Conservation (phyloP, 2,329 filamentous ascomycete species). For the Monilinia aucupariae region DNA sequence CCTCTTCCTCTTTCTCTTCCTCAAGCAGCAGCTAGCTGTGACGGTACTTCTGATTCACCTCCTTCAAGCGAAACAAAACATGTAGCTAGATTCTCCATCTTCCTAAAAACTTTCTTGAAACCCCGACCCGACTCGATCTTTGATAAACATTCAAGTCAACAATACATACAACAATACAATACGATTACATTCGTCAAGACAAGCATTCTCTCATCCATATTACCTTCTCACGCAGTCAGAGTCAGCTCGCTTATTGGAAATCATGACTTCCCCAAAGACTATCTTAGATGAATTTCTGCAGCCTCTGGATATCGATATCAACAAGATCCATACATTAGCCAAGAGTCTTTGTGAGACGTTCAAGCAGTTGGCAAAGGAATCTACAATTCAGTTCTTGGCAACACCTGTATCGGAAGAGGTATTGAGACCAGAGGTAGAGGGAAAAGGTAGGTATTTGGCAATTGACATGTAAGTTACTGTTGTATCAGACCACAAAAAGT, state of each 20-base stretch:
- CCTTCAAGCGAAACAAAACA: neutral
- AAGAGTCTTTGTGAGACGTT: constrained; percentile 45
- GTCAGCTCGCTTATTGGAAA: constrained; percentile 10
- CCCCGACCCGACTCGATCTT: neutral
- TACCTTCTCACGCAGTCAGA: neutral
- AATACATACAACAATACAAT: neutral
- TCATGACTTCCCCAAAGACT: constrained; percentile 20
- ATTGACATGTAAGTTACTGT: constrained; percentile 56
- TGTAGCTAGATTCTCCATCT: neutral
- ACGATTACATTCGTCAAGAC: neutral
- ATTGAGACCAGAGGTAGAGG: constrained; percentile 44
- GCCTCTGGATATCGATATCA: constrained; percentile 46
- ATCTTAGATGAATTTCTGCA: constrained; percentile 42
- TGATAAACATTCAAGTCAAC: neutral
- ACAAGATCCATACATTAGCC: constrained; percentile 44
- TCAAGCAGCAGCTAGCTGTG: neutral
- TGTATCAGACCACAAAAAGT: neutral
- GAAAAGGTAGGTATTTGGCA: constrained; percentile 53
- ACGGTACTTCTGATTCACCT: neutral
- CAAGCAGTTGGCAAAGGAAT: constrained; percentile 46
- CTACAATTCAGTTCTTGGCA: constrained; percentile 51
- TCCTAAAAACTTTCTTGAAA: neutral
- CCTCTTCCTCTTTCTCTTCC: neutral
- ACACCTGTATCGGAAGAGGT: constrained; percentile 58
- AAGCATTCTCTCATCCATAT: neutral